These are phyloP conservation scores for Herpetomonas tarakana DNA, from an alignment of 208 protist species.

Conservation along the genomic window DNA sequence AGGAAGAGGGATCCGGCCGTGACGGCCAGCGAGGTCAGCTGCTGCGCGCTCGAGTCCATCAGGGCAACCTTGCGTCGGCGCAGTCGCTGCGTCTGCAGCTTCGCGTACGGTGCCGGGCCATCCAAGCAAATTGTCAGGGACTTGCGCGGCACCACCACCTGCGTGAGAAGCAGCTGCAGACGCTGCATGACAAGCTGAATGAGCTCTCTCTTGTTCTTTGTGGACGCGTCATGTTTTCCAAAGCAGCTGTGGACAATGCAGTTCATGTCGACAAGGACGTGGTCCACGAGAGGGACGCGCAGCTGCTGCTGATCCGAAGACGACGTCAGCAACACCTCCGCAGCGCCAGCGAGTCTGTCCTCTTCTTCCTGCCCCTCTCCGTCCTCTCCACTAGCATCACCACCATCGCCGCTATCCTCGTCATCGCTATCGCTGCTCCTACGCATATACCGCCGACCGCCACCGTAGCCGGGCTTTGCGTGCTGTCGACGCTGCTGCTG, in stretches of 20 bases:
- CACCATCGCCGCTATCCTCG: neutral
- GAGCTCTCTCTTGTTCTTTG: conserved; percentile 49
- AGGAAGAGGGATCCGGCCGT: conserved; percentile 83
- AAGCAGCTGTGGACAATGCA: conserved; percentile 84
- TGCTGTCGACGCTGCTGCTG: conserved; percentile 2
- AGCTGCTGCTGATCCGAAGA: neutral
- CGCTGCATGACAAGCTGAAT: conserved; percentile 78
- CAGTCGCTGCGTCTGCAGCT: conserved; percentile 81
- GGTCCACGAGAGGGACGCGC: conserved; percentile 32
- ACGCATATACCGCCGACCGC: neutral
- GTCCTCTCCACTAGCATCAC: neutral
- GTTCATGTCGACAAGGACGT: conserved; percentile 86
- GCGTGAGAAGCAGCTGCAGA: conserved; percentile 59
- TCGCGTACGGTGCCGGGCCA: conserved; percentile 75
- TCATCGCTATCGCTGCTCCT: neutral
- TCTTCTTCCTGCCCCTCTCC: neutral
- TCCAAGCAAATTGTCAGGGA: conserved; percentile 82
- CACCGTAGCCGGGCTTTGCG: conserved; percentile 9
- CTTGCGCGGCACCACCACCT: conserved; percentile 48
- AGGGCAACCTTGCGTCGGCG: conserved; percentile 63
- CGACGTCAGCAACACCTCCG: conserved; percentile 9
- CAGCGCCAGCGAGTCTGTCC: neutral
- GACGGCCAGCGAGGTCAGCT: conserved; percentile 67
- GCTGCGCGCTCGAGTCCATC: conserved; percentile 39
- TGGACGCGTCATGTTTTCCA: conserved; percentile 13